These are phyloP conservation scores for Chlorella sp. DNA, from an alignment of 139 green algal genomes.

Conservation along the genomic window DNA sequence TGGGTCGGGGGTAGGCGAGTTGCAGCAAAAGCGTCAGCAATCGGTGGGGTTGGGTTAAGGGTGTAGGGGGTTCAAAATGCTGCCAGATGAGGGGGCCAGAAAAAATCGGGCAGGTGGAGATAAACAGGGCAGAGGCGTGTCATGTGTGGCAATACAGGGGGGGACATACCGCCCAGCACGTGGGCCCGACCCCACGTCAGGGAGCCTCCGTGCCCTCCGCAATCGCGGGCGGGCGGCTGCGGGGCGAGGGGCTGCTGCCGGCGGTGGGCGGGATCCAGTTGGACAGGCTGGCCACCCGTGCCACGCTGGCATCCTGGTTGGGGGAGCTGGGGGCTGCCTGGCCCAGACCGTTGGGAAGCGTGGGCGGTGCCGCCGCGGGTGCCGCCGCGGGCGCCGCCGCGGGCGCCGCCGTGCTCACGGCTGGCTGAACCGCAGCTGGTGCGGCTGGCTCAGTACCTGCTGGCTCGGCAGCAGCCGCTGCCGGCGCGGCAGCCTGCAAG, in stretches of 20 bases:
- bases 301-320: conserved; percentile 5
- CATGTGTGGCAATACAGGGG: not conserved
- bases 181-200: not conserved
- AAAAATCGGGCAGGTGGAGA: not conserved
- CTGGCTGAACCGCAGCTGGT: too few relatives aligned
- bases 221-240: conserved; percentile 12
- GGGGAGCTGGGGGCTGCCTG: not conserved
- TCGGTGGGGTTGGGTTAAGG: not conserved
- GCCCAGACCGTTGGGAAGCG: conserved; percentile 3
- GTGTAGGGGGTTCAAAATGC: not conserved
- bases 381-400: not conserved
- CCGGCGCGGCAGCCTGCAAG: not conserved
- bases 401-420: not conserved
- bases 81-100: not conserved
- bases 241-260: conserved; percentile 22
- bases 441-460: not conserved
- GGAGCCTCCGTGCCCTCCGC: not conserved
- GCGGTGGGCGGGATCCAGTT: conserved; percentile 18
- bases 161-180: not conserved
- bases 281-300: conserved; percentile 25
- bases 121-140: not conserved
- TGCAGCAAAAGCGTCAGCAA: too few relatives aligned
- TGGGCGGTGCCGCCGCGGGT: not conserved
- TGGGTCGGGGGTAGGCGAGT: too few relatives aligned
- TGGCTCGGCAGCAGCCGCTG: conserved; percentile 16